Evolutionary conservation across 2,329 filamentous ascomycete genomes (phyloP), one percentile per base, ranked within the genome.

Genomic region (Penicillium sp.): DNA sequence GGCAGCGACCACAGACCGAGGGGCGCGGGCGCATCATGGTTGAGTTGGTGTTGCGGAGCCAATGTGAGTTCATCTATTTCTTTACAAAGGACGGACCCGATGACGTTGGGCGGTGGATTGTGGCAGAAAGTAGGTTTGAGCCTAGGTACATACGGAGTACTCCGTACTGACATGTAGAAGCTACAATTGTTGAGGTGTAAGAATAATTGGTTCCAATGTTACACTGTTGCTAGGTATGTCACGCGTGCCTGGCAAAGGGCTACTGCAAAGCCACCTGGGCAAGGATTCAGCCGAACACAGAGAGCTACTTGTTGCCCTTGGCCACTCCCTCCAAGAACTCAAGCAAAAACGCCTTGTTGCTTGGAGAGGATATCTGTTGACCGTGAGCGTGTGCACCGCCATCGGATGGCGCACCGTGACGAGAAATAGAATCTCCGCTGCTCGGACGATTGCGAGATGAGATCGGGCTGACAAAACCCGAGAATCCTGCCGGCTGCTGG

Each of bases 341-440:
- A 49, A 94, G 78, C 67, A 95, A 75, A 65, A 94, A 94, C 16
- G 80, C 86, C 67, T 89, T 87, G 62, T 94, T 86, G 0, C 84
- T 87, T 0, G 88, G 83, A 4, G 86, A 88, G 18, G 76, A 74
- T 40, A 68, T 59, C n/a, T 61, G 68, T 48, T 62, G 68, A 15
- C 54, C 57, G 42, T 86, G 84, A 13, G 82, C 77, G 32, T 79
- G 78, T 58, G 79, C 82, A 18, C 60, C 60, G 16, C 51, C 51
- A n/a, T 63, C 57, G 15, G 62, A 58, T 32, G 55, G 62, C 7
- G 65, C 59, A 13, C 55, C 64, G 46, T 46, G 61, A 4, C 61
- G 60, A 21, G 61, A 63, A 5, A 58, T 51, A 29, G 63, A 58
- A 5, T 57, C 59, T 3, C 54, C 55, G 37, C 56, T 60, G 48